These are phyloP conservation scores for Alisma plantagoaquatica DNA, from an alignment of 106 monocot species.

Conservation along the genomic window DNA sequence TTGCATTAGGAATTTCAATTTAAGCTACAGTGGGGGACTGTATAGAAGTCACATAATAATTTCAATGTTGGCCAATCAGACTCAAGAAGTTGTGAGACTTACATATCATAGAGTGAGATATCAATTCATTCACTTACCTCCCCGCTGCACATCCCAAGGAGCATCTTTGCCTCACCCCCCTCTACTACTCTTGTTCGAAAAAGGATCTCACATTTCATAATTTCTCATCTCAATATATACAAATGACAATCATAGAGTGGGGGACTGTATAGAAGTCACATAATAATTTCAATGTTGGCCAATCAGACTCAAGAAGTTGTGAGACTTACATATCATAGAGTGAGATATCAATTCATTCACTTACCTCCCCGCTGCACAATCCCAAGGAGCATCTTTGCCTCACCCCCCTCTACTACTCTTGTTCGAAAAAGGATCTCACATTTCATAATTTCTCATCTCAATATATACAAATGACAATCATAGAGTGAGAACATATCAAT, in stretches of 20 bases:
- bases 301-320: not conserved
- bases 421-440: too few species aligned
- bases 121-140: too few species aligned
- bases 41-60: not conserved
- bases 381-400: too few species aligned
- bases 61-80: not conserved
- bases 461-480: not conserved
- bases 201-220: too few species aligned
- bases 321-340: too few species aligned
- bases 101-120: too few species aligned
- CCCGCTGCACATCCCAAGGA: too few species aligned
- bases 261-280: not conserved
- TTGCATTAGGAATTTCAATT: not conserved
- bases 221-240: not conserved
- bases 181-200: too few species aligned
- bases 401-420: too few species aligned
- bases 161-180: too few species aligned
- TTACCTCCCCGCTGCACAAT: not conserved
- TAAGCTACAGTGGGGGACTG: not conserved
- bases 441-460: not conserved
- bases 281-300: not conserved
- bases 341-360: too few species aligned
- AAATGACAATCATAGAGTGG: not conserved
- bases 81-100: not conserved
- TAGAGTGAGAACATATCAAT: not conserved